Base-by-base conservation (phyloP, 257 asterid species). In the Primulina eburnea region DNA sequence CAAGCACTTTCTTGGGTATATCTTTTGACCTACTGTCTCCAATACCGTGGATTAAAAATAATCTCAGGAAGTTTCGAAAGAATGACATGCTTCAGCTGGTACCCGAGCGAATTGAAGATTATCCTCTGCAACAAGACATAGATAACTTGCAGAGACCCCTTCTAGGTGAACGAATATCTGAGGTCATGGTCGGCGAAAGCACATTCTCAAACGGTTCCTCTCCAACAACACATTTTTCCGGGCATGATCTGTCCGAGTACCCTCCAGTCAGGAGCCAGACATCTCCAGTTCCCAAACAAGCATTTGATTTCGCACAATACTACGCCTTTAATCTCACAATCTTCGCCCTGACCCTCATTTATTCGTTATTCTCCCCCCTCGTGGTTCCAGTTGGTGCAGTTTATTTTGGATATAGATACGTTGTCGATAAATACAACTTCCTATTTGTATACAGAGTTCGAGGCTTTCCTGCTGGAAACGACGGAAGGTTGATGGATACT, bases 401-500 rank as follows among this genome's bases (percentile, higher is more conserved):
- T 30, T 94, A 94, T 80, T 91, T 91, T 66, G 99, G 99, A 78
- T 94, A 91, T 71, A 85, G 99, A 60, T 94, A 94, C 33, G 86
- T 91, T 5, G 99, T 91, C 6, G 98, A 94, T 76, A 94, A 94
- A 74, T 94, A 94, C 88, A 94, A 94, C 80, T 94, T 94, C 85
- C 87, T 91, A 10, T 94, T 85, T 65, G 96, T 94, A 77, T 94
- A 85, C 77, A 82, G 99, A 80, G 98, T 94, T 67, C 81, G 97
- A 70, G 98, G 99, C 43, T 91, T 88, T 74, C 99, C 97, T 11
- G 95, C 97, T 38, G 99, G 99, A 60, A 94, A 94, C 38, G 98
- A 94, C 70, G 99, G 99, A 60, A 86, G 92, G 79, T 73, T 94
- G 86, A 88, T 94, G 92, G 98, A 94, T 74, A 89, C 96, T 0